Evolutionary conservation across 176 grass and related monocot genomes (phyloP).

Genomic region (Ananas comosus): DNA sequence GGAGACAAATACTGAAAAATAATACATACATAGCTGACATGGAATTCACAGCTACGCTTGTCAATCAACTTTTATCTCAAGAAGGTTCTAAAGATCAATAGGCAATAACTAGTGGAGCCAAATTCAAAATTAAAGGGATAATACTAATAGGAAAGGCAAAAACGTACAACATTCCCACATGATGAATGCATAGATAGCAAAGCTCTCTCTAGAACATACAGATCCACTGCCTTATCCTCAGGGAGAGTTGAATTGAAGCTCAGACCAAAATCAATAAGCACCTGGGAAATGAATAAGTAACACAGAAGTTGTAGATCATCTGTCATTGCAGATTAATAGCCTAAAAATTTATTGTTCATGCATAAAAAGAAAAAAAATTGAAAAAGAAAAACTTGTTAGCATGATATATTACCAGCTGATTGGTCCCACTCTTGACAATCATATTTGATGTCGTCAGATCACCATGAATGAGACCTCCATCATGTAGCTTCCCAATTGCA

Average conservation of each 20-base stretch:
- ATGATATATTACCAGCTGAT: conserved; percentile 44
- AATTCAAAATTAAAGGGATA: neutral
- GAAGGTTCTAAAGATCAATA: neutral
- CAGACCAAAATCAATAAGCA: conserved; percentile 97
- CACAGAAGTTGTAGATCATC: neutral
- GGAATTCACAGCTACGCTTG: neutral
- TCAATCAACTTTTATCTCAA: neutral
- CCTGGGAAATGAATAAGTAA: conserved; percentile 34
- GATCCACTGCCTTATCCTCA: conserved; percentile 88
- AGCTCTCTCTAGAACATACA: conserved; percentile 95
- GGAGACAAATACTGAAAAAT: neutral
- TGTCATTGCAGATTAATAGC: neutral
- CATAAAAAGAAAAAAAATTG: neutral
- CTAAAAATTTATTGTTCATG: neutral
- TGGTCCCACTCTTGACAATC: conserved; percentile 55
- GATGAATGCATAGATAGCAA: conserved; percentile 97
- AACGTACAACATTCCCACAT: conserved; percentile 70
- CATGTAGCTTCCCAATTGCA: conserved; percentile 81
- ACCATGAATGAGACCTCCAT: conserved; percentile 84
- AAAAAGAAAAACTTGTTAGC: conserved; percentile 8
- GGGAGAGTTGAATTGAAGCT: conserved; percentile 85
- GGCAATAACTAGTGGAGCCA: neutral
- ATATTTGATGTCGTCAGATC: conserved; percentile 97
- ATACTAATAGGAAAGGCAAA: neutral
- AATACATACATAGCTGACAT: neutral